A percentile compares a stretch with the other conserved stretches of the same genome.
These are phyloP conservation scores for Psilocybe azurescens DNA, from an alignment of 768 basidiomycete genomes.

Conservation along the genomic window DNA sequence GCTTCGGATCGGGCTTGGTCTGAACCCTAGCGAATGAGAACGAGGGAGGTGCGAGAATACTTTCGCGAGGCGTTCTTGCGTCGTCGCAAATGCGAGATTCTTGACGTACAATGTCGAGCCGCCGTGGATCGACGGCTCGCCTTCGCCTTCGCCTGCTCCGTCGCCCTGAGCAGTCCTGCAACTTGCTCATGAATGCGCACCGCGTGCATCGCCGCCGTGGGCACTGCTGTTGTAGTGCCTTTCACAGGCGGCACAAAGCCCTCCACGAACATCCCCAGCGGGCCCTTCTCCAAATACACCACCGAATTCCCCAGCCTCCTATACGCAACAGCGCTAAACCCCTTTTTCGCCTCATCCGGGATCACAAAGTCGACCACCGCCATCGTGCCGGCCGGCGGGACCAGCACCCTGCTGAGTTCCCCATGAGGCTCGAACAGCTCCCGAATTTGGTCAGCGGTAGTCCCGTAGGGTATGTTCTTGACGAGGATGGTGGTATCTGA, in stretches of 20 bases:
- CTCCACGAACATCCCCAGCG: constrained; percentile 80
- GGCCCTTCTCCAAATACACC: constrained; percentile 93
- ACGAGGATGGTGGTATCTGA: constrained; percentile 89
- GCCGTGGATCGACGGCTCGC: constrained; percentile 50
- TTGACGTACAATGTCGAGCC: constrained; percentile 94
- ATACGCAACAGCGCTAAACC: constrained; percentile 86
- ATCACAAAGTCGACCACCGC: constrained; percentile 89
- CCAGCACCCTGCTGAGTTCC: constrained; percentile 67
- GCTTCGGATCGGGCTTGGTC: constrained; percentile 87
- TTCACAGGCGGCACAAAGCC: constrained; percentile 25
- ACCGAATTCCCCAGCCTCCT: constrained; percentile 87
- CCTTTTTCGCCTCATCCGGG: constrained; percentile 70
- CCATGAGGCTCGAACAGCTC: constrained; percentile 84
- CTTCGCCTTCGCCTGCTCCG: constrained; percentile 52
- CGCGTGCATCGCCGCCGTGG: neutral
- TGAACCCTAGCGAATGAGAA: constrained; percentile 91
- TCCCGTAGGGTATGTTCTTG: constrained; percentile 97
- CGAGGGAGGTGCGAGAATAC: constrained; percentile 74
- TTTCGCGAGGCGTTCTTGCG: constrained; percentile 69
- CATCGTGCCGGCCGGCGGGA: constrained; percentile 93
- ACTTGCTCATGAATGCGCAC: constrained; percentile 20
- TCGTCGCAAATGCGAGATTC: constrained; percentile 94
- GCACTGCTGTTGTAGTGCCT: constrained; percentile 4
- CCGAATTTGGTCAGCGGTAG: constrained; percentile 73
- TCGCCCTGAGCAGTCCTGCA: constrained; percentile 40